phyloP scores from a whole-genome alignment of 495 filamentous ascomycete genomes.

The Aspergillus kassunensis region DNA sequence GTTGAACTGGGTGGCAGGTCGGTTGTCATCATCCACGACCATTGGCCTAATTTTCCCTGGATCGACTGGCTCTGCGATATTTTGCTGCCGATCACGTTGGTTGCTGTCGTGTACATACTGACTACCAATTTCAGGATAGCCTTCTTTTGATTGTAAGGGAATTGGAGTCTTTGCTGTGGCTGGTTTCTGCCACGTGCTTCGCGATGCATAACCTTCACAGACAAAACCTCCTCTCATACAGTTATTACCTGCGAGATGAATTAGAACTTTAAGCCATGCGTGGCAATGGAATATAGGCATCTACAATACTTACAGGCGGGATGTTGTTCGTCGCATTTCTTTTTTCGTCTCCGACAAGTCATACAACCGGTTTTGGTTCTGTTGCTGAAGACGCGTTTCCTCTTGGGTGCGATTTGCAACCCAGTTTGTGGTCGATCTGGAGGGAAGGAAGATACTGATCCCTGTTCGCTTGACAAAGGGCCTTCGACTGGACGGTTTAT shows the following conservation, averaged over 20 bases:
- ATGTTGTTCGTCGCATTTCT: constrained; percentile 96
- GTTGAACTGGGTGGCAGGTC: constrained; percentile 32
- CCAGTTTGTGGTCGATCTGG: constrained; percentile 35
- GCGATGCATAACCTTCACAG: constrained; percentile 88
- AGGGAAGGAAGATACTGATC: constrained; percentile 34
- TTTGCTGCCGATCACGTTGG: constrained; percentile 40
- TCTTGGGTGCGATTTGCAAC: constrained; percentile 67
- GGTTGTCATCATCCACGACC: constrained; percentile 43
- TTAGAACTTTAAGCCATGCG: constrained; percentile 12
- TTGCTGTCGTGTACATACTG: constrained; percentile 49
- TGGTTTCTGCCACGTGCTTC: constrained; percentile 67
- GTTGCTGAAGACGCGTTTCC: constrained; percentile 91
- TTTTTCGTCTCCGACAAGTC: constrained; percentile 91
- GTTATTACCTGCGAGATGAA: constrained; percentile 66
- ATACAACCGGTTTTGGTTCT: constrained; percentile 96
- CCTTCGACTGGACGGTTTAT: constrained; percentile 31
- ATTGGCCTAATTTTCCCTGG: constrained; percentile 40
- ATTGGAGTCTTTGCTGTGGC: constrained; percentile 60
- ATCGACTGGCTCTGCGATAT: constrained; percentile 33
- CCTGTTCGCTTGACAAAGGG: constrained; percentile 29
- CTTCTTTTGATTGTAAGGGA: constrained; percentile 81
- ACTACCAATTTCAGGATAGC: constrained; percentile 51
- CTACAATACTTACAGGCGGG: constrained; percentile 68
- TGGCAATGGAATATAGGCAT: constrained; percentile 1
- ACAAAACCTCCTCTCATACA: constrained; percentile 88